Percentiles rank a stretch among this genome's conserved stretches.
Conservation (phyloP, 2,329 filamentous ascomycete genomes). For the Nannizziopsis arthrosporioides region DNA sequence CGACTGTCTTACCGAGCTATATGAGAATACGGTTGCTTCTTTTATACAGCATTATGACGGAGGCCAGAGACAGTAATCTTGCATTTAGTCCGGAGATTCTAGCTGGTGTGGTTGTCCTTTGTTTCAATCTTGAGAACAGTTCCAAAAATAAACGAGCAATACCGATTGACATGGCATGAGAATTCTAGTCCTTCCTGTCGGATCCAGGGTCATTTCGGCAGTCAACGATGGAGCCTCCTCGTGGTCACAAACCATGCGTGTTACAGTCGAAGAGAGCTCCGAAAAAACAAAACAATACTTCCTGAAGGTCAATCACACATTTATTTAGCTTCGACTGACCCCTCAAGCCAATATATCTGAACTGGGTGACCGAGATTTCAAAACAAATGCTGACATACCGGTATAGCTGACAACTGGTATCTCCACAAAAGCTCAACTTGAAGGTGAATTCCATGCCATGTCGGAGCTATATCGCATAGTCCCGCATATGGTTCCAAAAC, state of each 20-base stretch:
- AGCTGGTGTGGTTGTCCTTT: background rate
- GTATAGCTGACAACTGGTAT: background rate
- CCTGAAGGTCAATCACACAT: background rate
- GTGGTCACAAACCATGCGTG: slow-evolving; percentile 22
- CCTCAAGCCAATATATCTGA: background rate
- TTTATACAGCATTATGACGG: background rate
- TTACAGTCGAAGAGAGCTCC: slow-evolving; percentile 15
- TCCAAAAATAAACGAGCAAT: too few relatives aligned
- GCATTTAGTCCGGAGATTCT: background rate
- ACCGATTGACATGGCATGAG: background rate
- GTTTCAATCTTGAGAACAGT: background rate
- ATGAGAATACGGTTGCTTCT: too few relatives aligned
- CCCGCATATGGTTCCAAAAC: slow-evolving; percentile 23
- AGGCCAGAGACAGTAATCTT: background rate
- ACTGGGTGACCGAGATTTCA: too few relatives aligned
- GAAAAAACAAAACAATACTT: slow-evolving; percentile 11
- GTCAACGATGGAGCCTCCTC: slow-evolving; percentile 20
- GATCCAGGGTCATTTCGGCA: slow-evolving; percentile 19
- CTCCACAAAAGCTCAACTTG: slow-evolving; percentile 7
- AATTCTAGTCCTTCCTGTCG: slow-evolving; percentile 14
- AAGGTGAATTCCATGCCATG: slow-evolving; percentile 26
- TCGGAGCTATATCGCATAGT: slow-evolving; percentile 21
- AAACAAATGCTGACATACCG: background rate
- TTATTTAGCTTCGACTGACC: background rate
- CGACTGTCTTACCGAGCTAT: too few relatives aligned